Evolutionary conservation across 495 filamentous ascomycete species (phyloP), one percentile per base, ranked within the genome.

Genomic region (Chaetomidium leptoderma): DNA sequence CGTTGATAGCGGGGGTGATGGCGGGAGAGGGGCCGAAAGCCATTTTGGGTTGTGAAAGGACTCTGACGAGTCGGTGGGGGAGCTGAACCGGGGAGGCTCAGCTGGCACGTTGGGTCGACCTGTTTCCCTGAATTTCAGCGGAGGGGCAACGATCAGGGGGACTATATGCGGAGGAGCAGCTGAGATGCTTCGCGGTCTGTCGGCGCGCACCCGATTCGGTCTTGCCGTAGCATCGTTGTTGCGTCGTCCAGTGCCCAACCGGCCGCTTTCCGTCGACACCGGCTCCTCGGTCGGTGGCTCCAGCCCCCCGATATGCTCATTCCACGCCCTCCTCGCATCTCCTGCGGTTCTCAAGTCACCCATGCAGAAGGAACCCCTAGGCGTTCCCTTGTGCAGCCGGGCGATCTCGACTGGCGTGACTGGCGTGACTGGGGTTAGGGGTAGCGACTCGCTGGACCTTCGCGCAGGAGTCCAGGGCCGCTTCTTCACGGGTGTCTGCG

Each of bases 391-490:
- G 21, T 65, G 57, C 10, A 65, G 39, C n/a, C 57, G 56, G 26
- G 57, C 58, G 17, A 65, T 53, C 40, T 68, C 63, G 35, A 62
- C 55, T 0, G 68, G 63, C 2, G 67, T 71, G 35, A 62, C 55
- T 0, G 68, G 63, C 2, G 67, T 71, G 19, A 53, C 48, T 0
- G 71, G 63, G 0, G 63, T 60, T 26, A 69, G 37, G 1, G 65
- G 62, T 4, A 69, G 48, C 17, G 63, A 57, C 10, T 57, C 43
- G 64, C 60, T 65, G 69, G 59, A 69, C 64, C 78, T 70, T 67
- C 78, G 65, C 59, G 75, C 74, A 11, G 88, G 88, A 32, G 76
- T 84, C 86, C 87, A 91, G 37, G 86, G 83, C 58, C 76, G 82
- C 71, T 83, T 87, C 59, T 78, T 84, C 42, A 84, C 70, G 3